A percentile compares a stretch with the other conserved stretches of the same genome.
phyloP scores from a whole-genome alignment of 202 grass and related monocot genomes.

The Zizania palustris region DNA sequence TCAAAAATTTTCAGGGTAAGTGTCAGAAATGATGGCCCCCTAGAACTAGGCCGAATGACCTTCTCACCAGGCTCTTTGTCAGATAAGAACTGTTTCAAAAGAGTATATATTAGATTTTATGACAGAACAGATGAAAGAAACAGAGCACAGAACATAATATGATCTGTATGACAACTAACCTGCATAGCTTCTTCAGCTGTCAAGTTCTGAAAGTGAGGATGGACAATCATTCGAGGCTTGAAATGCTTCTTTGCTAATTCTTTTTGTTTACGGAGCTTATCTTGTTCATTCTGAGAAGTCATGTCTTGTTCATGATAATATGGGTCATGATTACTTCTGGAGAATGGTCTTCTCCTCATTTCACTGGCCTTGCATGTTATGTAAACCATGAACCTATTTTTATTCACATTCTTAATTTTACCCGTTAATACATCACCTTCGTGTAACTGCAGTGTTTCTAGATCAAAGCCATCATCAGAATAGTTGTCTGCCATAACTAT shows the following conservation, averaged over 20 bases:
- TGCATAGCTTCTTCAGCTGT: conserved; percentile 93
- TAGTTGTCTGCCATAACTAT: conserved; percentile 81
- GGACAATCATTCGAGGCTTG: conserved; percentile 94
- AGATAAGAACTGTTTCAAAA: conserved; percentile 65
- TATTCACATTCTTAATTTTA: conserved; percentile 89
- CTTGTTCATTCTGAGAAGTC: conserved; percentile 47
- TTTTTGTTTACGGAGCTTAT: conserved; percentile 76
- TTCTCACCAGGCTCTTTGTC: conserved; percentile 92
- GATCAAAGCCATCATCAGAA: conserved; percentile 72
- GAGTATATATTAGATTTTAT: conserved; percentile 10
- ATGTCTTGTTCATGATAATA: conserved; percentile 69
- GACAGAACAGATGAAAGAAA: neutral
- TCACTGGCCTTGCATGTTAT: conserved; percentile 77
- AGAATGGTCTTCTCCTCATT: conserved; percentile 55
- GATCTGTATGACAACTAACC: conserved; percentile 47
- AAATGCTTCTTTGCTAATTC: conserved; percentile 87
- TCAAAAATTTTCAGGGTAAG: conserved; percentile 91
- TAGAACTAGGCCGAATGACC: conserved; percentile 84
- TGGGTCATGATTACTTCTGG: conserved; percentile 65
- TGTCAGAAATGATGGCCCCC: conserved; percentile 82
- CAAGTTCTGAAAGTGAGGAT: conserved; percentile 92
- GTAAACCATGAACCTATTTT: conserved; percentile 78
- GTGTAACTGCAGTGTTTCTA: conserved; percentile 58
- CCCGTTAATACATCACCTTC: conserved; percentile 91
- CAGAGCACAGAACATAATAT: neutral